phyloP scores from a whole-genome alignment of 306 rosid genomes.

The Boehmeria nivea region DNA sequence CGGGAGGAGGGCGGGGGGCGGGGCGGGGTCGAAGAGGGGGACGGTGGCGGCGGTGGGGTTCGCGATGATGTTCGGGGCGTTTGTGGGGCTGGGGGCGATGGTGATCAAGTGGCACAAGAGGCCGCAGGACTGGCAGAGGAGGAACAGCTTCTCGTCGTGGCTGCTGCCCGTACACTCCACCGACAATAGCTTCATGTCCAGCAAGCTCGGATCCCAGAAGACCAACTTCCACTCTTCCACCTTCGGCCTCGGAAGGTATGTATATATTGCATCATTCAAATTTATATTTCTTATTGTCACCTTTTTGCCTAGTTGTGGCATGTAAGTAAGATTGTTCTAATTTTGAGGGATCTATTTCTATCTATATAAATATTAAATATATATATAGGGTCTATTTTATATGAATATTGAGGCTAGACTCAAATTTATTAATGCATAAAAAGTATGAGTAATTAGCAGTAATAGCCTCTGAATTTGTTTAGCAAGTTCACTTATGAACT shows the following conservation, averaged over 20 bases:
- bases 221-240: slow-evolving; percentile 24
- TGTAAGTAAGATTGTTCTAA: no score
- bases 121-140: slow-evolving; percentile 51
- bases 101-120: slow-evolving; percentile 47
- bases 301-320: no score
- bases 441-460: no score
- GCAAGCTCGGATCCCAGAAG: slow-evolving; percentile 36
- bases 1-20: slow-evolving; percentile 20
- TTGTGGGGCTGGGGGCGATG: slow-evolving; percentile 51
- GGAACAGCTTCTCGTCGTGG: slow-evolving; percentile 54
- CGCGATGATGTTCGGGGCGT: slow-evolving; percentile 48
- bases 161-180: slow-evolving; percentile 42
- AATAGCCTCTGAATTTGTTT: no score
- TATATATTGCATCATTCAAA: no score
- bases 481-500: no score
- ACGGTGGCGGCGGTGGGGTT: slow-evolving; percentile 47
- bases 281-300: no score
- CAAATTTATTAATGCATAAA: no score
- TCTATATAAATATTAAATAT: no score
- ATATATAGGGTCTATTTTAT: no score
- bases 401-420: no score
- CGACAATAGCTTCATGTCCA: slow-evolving; percentile 36
- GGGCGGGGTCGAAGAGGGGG: slow-evolving; percentile 20
- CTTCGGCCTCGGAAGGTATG: slow-evolving; percentile 39
- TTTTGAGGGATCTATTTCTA: no score